Base-by-base conservation (phyloP, 805 yeast genomes). In the Kurtzmaniella fragi region DNA sequence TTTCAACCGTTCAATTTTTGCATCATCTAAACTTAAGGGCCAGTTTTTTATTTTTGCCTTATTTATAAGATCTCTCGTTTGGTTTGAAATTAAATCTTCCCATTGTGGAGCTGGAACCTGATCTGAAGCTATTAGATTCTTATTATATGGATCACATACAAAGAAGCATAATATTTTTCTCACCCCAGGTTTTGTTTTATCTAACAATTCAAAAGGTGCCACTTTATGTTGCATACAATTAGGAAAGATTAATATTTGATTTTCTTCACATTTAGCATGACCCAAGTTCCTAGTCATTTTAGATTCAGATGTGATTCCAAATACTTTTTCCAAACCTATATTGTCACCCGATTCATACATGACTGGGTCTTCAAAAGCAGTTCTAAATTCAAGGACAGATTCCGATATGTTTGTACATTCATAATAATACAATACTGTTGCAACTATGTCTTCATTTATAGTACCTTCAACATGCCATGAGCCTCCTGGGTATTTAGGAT, bases 161-260 rank as follows among this genome's bases (percentile, higher is more conserved):
- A 67, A 68, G 42, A 65, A 64, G 37, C 71, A 64, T 36, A 68
- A 47, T 25, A 68, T 67, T 42, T 63, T 63, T 28, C 72, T 47
- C 42, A 56, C 58, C 2, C 73, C 73, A 0, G 56, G 52, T 40
- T 57, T 66, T 5, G 62, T 37, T 39, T 49, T 49, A 42, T 68
- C 73, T 9, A 38, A 35, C 45, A 68, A 58, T 37, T 59, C 57
- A 47, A 68, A 68, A 5, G 61, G 53, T 39, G 60, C 65, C 11
- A 68, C 72, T 38, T 59, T 64, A 42, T 67, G 71, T 42, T 67
- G 73, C 36, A 39, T 57, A 8, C 38, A 34, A 45, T 68, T 68
- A 5, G 74, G 73, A 42, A 68, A 68, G 5, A 68, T 53, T 12
- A 67, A 31, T 7, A 66, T 43, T 10, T 60, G 43, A 34, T 54